Evolutionary conservation across 176 grass and related monocot genomes (phyloP), one percentile per base, ranked within the genome.

Genomic region (Oryza brachyantha): DNA sequence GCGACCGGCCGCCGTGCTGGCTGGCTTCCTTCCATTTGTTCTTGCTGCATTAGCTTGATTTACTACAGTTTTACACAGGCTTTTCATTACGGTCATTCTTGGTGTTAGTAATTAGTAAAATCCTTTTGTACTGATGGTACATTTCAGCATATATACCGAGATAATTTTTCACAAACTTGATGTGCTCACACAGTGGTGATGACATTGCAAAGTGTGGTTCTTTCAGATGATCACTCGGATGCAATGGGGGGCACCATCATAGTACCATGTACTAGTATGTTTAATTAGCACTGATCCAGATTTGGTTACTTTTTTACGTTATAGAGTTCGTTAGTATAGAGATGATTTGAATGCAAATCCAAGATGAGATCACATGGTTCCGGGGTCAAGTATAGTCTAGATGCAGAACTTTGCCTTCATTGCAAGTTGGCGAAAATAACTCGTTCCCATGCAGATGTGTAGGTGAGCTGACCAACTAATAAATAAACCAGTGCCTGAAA

Each of bases 291-390:
- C 21, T 38, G 77, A 63, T 75, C 64, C 37, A 27, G 10, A 57
- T 64, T 45, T 32, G 42, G 8, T 65, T 36, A 40, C 34, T 35
- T 4, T 35, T 4, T 24, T 12, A 55, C 36, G 52, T 38, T 13
- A 38, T 72, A 16, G 52, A 24, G 4, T 57, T 57, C n/a, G 19
- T n/a, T 41, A 65, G 13, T 40, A 64, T 7, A 4, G 16, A 39
- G 25, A 67, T 75, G 72, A 60, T 45, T 34, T 42, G 46, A 42
- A 67, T 66, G 25, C 45, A 75, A 83, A 34, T 17, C 36, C 35
- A 43, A 42, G 72, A 59, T 83, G 72, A 64, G 66, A 45, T 10
- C 74, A 67, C 79, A 46, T 59, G 74, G 62, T 22, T 64, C 46
- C 46, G 2, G 45, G 64, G 77, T 83, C 66, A 45, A 59, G 22